Evolutionary conservation across 23 red algal species (phyloP).

Genomic region (Cyanidioschyzon merolae): DNA sequence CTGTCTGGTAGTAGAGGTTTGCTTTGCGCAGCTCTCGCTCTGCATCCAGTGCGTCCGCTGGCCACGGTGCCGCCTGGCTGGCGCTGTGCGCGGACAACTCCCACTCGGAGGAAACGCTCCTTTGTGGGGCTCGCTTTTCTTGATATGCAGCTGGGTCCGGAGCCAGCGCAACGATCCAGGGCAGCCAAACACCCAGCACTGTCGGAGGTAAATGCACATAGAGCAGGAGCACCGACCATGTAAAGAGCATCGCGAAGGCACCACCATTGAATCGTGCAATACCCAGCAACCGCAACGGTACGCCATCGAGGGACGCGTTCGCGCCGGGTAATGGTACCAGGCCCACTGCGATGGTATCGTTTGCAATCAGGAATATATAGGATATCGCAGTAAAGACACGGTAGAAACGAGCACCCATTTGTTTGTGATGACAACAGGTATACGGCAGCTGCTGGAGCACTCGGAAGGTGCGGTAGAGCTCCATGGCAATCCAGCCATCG

Average conservation of each 20-base stretch:
- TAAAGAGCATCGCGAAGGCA: not conserved
- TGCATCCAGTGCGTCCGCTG: too few relatives aligned
- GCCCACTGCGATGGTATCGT: not conserved
- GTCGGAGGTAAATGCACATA: not conserved
- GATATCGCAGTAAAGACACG: not conserved
- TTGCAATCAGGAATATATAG: not conserved
- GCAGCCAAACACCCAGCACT: not conserved
- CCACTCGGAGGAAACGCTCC: too few relatives aligned
- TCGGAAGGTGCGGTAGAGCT: not conserved
- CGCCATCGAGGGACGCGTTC: not conserved
- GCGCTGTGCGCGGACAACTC: too few relatives aligned
- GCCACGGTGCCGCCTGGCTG: too few relatives aligned
- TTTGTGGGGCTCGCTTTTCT: too few relatives aligned
- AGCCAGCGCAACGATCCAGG: not conserved
- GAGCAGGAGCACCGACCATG: not conserved
- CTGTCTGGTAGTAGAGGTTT: too few relatives aligned
- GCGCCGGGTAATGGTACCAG: not conserved
- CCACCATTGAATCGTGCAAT: not conserved
- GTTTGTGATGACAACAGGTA: not conserved
- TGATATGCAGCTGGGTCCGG: too few relatives aligned
- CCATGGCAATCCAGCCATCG: not conserved
- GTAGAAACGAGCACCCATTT: not conserved
- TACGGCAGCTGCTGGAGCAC: not conserved
- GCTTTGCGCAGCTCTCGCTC: too few relatives aligned
- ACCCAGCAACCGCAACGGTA: not conserved